phyloP scores from a whole-genome alignment of 2,329 filamentous ascomycete species.

The Dactylellina drechsleri region DNA sequence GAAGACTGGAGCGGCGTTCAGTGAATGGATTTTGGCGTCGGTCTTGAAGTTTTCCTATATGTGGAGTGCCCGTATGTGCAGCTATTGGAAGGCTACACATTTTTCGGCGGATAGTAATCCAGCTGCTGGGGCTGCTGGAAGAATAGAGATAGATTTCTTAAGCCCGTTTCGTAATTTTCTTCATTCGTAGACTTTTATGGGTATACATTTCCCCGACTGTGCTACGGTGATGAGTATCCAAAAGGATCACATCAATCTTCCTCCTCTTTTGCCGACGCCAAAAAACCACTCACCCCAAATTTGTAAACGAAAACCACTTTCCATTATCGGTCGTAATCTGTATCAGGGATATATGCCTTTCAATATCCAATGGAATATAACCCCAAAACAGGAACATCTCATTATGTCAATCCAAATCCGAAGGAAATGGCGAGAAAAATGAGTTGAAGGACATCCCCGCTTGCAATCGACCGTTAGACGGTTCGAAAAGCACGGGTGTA shows the following conservation, averaged over 20 bases:
- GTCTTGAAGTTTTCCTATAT: too few relatives aligned
- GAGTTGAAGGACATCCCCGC: not conserved
- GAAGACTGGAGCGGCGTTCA: not conserved
- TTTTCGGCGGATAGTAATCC: too few relatives aligned
- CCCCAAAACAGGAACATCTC: conserved; percentile 8
- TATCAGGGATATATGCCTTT: not conserved
- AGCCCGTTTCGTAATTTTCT: not conserved
- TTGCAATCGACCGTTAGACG: not conserved
- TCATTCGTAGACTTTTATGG: not conserved
- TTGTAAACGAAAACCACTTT: not conserved
- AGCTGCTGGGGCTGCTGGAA: too few relatives aligned
- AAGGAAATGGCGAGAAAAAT: conserved; percentile 15
- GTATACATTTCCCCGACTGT: not conserved
- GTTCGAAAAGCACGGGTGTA: not conserved
- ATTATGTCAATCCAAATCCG: not conserved
- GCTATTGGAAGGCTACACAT: too few relatives aligned
- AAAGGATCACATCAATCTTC: not conserved
- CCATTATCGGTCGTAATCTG: not conserved
- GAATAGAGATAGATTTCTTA: too few relatives aligned
- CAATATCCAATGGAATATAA: conserved; percentile 9
- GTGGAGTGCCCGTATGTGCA: too few relatives aligned
- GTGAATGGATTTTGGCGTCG: not conserved
- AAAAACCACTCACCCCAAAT: too few relatives aligned
- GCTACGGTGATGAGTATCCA: too few relatives aligned
- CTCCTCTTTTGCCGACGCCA: not conserved